Base-by-base conservation (phyloP, 805 yeast species). In the Teunomyces kruisii region DNA sequence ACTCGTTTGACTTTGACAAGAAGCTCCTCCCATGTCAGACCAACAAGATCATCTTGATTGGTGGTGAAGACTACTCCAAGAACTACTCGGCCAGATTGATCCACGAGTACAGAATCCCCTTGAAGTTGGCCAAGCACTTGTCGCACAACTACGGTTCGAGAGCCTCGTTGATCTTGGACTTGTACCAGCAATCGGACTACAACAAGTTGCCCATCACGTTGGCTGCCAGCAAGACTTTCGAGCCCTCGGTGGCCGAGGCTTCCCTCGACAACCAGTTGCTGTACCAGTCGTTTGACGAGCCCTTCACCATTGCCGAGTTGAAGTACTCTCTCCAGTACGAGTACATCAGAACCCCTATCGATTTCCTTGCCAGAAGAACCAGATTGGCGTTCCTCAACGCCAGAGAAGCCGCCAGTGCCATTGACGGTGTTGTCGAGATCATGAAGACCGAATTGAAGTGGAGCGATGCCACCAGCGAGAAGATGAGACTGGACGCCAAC, bases 311-410 rank as follows among this genome's bases (percentile, higher is more conserved):
- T 58, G 97, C 94, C 43, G 98, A 91, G 72, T 76, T 92, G 65
- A 77, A 82, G 60, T 92, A 90, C 70, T 84, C 89, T 9, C 75
- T 89, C 55, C 72, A 80, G 50, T 79, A 88, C 68, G 98, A 91
- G 72, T 88, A 89, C 65, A 81, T 88, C 35, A 79, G 95, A 70
- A 86, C 91, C 9, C 95, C 96, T 39, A 72, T 84, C 46, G 98
- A 91, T 67, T 89, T 91, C 75, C 75, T 91, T 53, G 88, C 96
- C 45, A 86, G 97, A 76, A 85, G 98, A 76, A 84, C 92, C 43
- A 83, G 98, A 69, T 81, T 88, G 63, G 96, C 96, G 2, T 92
- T 90, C 74, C 75, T 91, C 62, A 91, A 91, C 69, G 88, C 94
- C 33, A 81, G 81, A 64, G 89, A 86, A 52, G 96, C 97, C 10